A percentile compares a stretch with the other conserved stretches of the same genome.
These are phyloP conservation scores for Calvatia gigantea DNA, from an alignment of 768 basidiomycete species.

Conservation along the genomic window DNA sequence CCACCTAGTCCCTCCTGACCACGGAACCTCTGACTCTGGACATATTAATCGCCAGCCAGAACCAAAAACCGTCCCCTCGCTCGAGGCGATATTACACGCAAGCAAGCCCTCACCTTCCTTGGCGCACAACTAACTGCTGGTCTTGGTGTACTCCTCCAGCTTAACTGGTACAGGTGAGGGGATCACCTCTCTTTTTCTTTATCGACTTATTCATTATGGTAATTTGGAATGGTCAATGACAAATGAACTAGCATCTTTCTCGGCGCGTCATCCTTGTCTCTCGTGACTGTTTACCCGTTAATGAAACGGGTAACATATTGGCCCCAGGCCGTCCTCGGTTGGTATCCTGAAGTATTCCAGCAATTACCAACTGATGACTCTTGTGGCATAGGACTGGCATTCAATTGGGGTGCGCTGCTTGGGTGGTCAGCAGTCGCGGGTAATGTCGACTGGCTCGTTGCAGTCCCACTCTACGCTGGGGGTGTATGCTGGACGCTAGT, in stretches of 20 bases:
- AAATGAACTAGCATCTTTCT: conserved; percentile 66
- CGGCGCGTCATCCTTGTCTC: conserved; percentile 84
- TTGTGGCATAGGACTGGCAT: conserved; percentile 68
- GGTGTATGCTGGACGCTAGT: conserved; percentile 93
- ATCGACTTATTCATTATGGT: background rate
- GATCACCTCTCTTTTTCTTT: background rate
- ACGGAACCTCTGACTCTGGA: background rate
- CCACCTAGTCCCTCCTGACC: background rate
- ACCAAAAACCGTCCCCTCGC: conserved; percentile 90
- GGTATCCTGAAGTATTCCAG: conserved; percentile 17
- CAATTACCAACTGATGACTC: background rate
- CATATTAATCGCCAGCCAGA: conserved; percentile 48
- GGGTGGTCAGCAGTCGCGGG: conserved; percentile 96
- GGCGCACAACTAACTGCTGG: conserved; percentile 79
- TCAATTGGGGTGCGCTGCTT: conserved; percentile 95
- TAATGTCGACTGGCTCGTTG: conserved; percentile 74
- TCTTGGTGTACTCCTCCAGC: conserved; percentile 79
- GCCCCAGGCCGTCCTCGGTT: conserved; percentile 95
- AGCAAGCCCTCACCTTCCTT: conserved; percentile 79
- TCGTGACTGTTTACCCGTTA: conserved; percentile 88
- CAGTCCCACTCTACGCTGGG: conserved; percentile 85
- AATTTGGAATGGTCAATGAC: background rate
- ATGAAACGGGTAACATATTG: conserved; percentile 98
- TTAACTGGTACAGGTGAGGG: conserved; percentile 92
- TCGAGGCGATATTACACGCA: conserved; percentile 69